Evolutionary conservation across 495 filamentous ascomycete genomes (phyloP), one percentile per base, ranked within the genome.

Genomic region (Xylaria acuta): DNA sequence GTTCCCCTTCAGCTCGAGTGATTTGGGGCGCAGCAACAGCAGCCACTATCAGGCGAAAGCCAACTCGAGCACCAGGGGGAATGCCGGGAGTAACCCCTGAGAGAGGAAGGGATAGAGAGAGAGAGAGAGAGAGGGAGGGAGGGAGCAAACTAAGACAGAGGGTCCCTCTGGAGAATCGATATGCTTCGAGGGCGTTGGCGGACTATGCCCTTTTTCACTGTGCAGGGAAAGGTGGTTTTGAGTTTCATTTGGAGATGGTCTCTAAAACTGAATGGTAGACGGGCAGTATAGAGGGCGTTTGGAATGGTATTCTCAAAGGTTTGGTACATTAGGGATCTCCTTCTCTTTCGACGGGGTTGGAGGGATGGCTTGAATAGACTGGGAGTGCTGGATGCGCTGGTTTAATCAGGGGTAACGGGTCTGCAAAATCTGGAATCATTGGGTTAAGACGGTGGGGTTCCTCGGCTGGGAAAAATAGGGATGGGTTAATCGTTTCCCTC

Each of bases 51-150:
- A 64, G 9, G 5, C 30, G 34, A 11, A 18, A 12, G 32, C 11
- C 32, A 18, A 18, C 22, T 64, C 20, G 68, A 70, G 68, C 58
- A 49, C 59, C 4, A 22, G 27, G 43, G 53, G 58, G 0, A 40
- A 70, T 22, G 34, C 43, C 3, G 68, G 68, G 25, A 64, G 68
- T 22, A 34, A 30, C n/a, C 27, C 30, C 4, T 53, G 34, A 53
- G 9, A 64, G 6, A 27, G 54, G 9, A n/a, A n/a, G n/a, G n/a
- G n/a, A n/a, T n/a, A n/a, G n/a, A n/a, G n/a, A n/a, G n/a, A n/a
- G n/a, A n/a, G n/a, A n/a, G n/a, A n/a, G n/a, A n/a, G n/a, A n/a
- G n/a, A n/a, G n/a, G n/a, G n/a, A n/a, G n/a, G n/a, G n/a, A n/a
- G n/a, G n/a, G 53, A 32, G 53, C 11, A 56, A 18, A 16, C 53